phyloP scores from a whole-genome alignment of 1,139 yeast species.

The Torulaspora pretoriensis region DNA sequence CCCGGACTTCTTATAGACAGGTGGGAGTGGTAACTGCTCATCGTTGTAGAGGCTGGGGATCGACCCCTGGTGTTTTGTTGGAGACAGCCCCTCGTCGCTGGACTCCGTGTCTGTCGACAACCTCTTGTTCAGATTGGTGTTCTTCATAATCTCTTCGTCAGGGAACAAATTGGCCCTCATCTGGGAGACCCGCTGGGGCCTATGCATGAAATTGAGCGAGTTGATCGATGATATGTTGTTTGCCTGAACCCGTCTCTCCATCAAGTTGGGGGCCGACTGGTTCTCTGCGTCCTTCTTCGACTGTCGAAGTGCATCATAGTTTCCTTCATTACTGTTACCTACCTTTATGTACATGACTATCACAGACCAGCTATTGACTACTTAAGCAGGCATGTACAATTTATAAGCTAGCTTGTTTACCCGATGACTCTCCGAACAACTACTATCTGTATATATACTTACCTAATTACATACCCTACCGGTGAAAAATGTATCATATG shows the following conservation, averaged over 20 bases:
- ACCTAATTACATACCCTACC: neutral
- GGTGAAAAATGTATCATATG: conserved; percentile 4
- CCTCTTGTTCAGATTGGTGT: conserved; percentile 25
- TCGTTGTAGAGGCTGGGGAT: neutral
- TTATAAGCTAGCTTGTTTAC: too few species aligned
- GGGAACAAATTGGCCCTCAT: conserved; percentile 12
- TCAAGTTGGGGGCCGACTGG: conserved; percentile 3
- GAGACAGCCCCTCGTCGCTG: neutral
- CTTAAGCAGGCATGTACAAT: too few species aligned
- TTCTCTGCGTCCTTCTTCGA: conserved; percentile 1
- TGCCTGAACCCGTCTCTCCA: conserved; percentile 6
- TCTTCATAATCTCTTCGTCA: conserved; percentile 24
- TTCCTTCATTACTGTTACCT: conserved; percentile 1
- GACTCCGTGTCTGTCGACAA: conserved; percentile 4
- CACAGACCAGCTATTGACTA: neutral
- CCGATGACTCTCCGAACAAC: neutral
- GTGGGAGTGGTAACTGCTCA: conserved; percentile 23
- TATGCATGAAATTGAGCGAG: conserved; percentile 29
- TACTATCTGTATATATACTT: neutral
- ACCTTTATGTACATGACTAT: conserved; percentile 9
- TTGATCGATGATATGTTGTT: conserved; percentile 13
- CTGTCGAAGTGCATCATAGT: conserved; percentile 3
- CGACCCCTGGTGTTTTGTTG: neutral
- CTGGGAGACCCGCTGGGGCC: conserved; percentile 26
- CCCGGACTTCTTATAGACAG: conserved; percentile 34